These are phyloP conservation scores for Elaeis oleifera DNA, from an alignment of 202 grass and related monocot species.

Conservation along the genomic window DNA sequence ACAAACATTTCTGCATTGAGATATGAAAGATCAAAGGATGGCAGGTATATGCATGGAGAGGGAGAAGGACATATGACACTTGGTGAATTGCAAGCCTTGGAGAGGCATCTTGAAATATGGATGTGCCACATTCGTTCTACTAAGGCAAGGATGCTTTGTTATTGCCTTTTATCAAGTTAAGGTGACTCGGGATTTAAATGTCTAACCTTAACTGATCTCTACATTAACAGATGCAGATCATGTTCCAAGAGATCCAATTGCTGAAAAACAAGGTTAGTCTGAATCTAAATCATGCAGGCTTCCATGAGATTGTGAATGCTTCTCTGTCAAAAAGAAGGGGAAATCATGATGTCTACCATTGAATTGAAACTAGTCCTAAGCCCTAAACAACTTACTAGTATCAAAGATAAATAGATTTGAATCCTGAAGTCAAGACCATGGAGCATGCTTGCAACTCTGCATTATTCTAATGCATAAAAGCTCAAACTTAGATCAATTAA, in stretches of 20 bases:
- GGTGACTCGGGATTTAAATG: background rate
- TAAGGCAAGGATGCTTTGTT: conserved; percentile 38
- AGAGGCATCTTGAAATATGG: conserved; percentile 49
- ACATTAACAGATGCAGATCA: conserved; percentile 52
- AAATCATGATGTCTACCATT: too few species aligned
- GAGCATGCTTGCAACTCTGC: too few species aligned
- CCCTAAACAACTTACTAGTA: too few species aligned
- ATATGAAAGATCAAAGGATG: background rate
- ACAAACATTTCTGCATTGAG: background rate
- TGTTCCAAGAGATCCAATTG: conserved; percentile 69
- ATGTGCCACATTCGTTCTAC: conserved; percentile 37
- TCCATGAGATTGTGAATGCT: too few species aligned
- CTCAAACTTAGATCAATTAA: too few species aligned
- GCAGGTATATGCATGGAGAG: conserved; percentile 44
- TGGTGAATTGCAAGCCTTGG: conserved; percentile 41
- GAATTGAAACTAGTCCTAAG: too few species aligned
- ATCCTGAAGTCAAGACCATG: too few species aligned
- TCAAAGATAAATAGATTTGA: too few species aligned
- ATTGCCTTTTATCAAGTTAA: background rate
- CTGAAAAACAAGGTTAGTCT: conserved; percentile 56
- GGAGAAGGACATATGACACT: conserved; percentile 31
- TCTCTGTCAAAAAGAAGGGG: too few species aligned
- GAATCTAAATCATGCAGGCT: too few species aligned
- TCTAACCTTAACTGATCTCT: conserved; percentile 18
- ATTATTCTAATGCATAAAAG: too few species aligned